Evolutionary conservation across 371 early-diverging fungal species (phyloP), one percentile per base, ranked within the genome.

Genomic region (Catenaria anguillulae): DNA sequence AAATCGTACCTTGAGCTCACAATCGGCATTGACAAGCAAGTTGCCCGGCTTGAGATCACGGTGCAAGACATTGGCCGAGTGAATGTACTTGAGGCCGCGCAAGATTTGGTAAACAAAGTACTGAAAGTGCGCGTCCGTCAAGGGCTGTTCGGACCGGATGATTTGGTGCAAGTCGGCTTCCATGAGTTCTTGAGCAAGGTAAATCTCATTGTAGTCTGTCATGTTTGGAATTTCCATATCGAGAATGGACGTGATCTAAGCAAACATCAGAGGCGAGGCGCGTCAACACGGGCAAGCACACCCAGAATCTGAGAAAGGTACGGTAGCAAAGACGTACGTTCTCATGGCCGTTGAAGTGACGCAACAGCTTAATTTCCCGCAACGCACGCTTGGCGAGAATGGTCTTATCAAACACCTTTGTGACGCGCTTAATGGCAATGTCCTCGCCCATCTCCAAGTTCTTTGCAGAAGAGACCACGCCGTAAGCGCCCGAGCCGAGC

Each of bases 121-220:
- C 77, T 98, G 96, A 71, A 85, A 96, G 73, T 97, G 97, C 34
- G 92, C 88, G 70, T 98, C 97, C 0, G 92, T 93, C 68, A 98
- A 76, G 8, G 90, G 84, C 73, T 98, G 97, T 64, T 88, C 92
- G 13, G 94, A 93, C 36, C 89, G 85, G 69, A 98, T 95, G 66
- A 98, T 94, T 66, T 93, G 96, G 74, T 97, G 96, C 62, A 98
- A 79, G 73, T 97, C 97, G 45, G 98, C 96, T 70, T 98, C 98
- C 98, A 98, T 98, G 56, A 98, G 74, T 71, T 90, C 93, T 43
- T 42, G 70, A 45, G 71, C 65, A 26, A 65, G 66, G 67, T 84
- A 89, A 84, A 93, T 82, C 72, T 93, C 93, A 68, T 89, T 87
- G 66, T 89, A 93, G 70, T 84, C 66, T 37, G 68, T 68, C 43